Evolutionary conservation across 2,329 filamentous ascomycete species (phyloP).

Genomic region (Setomelanomma holmii): DNA sequence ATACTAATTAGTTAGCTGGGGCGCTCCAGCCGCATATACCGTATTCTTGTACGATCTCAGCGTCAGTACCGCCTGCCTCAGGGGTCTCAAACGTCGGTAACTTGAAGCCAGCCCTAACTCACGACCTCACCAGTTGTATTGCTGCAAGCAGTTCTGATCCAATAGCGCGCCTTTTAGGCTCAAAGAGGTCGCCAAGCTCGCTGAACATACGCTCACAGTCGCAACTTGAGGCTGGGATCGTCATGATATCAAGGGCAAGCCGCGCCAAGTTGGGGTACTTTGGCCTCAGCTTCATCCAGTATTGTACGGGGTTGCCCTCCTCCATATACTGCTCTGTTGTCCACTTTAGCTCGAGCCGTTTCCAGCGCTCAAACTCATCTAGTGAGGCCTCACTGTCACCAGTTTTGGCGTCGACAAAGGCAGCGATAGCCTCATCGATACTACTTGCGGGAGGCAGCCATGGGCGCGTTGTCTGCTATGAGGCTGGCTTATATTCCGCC

Average conservation of each 20-base stretch:
- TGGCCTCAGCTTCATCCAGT: background rate
- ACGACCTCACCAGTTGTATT: background rate
- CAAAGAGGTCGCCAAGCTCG: too few species aligned
- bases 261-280: background rate
- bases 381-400: background rate
- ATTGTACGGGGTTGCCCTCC: background rate
- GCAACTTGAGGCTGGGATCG: background rate
- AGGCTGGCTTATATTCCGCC: background rate
- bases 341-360: background rate
- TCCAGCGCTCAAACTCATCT: too few species aligned
- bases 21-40: constrained; percentile 5
- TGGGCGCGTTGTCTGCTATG: background rate
- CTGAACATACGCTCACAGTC: too few species aligned
- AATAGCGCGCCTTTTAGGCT: background rate
- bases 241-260: background rate
- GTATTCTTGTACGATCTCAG: constrained; percentile 1
- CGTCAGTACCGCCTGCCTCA: constrained; percentile 1
- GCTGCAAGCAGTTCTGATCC: background rate
- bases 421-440: background rate
- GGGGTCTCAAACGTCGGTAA: constrained; percentile 2
- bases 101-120: background rate
- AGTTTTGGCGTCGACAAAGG: background rate
- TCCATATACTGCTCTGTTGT: background rate
- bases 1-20: background rate
- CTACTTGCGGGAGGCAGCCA: background rate